A percentile compares a stretch with the other conserved stretches of the same genome.
These are phyloP conservation scores for Xylaria curta DNA, from an alignment of 495 filamentous ascomycete genomes.

Conservation along the genomic window DNA sequence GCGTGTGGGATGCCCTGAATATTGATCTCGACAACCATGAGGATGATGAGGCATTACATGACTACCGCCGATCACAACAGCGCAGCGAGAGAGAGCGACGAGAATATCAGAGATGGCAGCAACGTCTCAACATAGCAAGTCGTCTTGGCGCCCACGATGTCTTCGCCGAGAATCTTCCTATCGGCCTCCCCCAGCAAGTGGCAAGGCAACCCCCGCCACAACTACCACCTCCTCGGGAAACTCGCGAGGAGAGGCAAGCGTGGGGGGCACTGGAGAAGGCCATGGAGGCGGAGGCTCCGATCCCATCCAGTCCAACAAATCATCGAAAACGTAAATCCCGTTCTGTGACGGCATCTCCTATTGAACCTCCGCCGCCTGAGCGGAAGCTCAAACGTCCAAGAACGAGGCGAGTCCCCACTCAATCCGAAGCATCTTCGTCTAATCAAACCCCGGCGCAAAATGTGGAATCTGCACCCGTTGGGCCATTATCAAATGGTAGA, in stretches of 20 bases:
- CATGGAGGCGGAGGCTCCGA: conserved; percentile 65
- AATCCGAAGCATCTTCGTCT: conserved; percentile 47
- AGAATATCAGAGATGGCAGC: conserved; percentile 77
- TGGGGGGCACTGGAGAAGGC: conserved; percentile 91
- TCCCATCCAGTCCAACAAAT: conserved; percentile 37
- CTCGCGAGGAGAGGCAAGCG: conserved; percentile 78
- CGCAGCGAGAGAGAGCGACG: conserved; percentile 67
- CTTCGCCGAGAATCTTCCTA: conserved; percentile 66
- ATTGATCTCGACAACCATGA: conserved; percentile 91
- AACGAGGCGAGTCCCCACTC: conserved; percentile 55
- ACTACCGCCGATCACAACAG: conserved; percentile 60
- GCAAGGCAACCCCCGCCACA: conserved; percentile 35
- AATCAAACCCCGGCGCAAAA: conserved; percentile 53
- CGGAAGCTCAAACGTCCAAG: conserved; percentile 85
- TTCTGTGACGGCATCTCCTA: conserved; percentile 72
- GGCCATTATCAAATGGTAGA: conserved; percentile 41
- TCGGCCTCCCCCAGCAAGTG: conserved; percentile 36
- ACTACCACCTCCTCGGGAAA: conserved; percentile 64
- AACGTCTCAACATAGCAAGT: conserved; percentile 78
- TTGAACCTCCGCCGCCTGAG: conserved; percentile 67
- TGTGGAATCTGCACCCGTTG: conserved; percentile 42
- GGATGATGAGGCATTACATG: conserved; percentile 68
- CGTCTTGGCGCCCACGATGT: conserved; percentile 71
- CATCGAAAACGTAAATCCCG: conserved; percentile 79
- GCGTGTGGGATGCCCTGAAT: conserved; percentile 63